A percentile compares a stretch with the other conserved stretches of the same genome.
phyloP scores from a whole-genome alignment of 2,329 filamentous ascomycete genomes.

The Teratosphaeria gauchensis region DNA sequence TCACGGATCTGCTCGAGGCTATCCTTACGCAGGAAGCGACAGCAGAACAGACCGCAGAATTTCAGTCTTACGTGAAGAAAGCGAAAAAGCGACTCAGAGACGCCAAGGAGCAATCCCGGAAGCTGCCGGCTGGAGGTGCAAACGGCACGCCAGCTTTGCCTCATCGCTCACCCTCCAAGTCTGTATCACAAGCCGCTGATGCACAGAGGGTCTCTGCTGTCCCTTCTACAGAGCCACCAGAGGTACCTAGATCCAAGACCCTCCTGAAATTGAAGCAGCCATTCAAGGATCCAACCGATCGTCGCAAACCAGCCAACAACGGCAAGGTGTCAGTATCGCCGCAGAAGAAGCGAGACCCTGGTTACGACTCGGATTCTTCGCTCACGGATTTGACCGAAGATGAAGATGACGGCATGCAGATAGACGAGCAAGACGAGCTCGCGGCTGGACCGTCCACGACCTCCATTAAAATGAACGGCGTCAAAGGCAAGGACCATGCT shows the following conservation, averaged over 20 bases:
- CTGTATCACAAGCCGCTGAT: slow-evolving; percentile 3
- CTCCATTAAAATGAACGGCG: slow-evolving; percentile 9
- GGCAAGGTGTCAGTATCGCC: slow-evolving; percentile 18
- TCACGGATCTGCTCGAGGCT: slow-evolving; percentile 33
- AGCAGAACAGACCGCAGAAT: slow-evolving; percentile 29
- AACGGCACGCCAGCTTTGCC: slow-evolving; percentile 18
- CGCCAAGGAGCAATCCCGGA: slow-evolving; percentile 17
- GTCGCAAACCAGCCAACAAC: slow-evolving; percentile 9
- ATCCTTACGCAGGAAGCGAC: slow-evolving; percentile 34
- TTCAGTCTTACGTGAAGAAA: slow-evolving; percentile 34
- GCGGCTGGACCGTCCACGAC: slow-evolving; percentile 4
- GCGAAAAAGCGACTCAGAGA: slow-evolving; percentile 33
- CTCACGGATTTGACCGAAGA: slow-evolving; percentile 27
- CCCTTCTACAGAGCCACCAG: slow-evolving; percentile 22
- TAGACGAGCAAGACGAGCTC: slow-evolving; percentile 10
- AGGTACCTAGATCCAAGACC: slow-evolving; percentile 11
- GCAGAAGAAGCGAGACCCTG: slow-evolving; percentile 14
- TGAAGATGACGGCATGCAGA: slow-evolving; percentile 19
- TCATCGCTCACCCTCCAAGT: slow-evolving; percentile 13
- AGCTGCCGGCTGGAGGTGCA: slow-evolving; percentile 27
- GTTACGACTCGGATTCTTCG: slow-evolving; percentile 20
- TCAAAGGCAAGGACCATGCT: slow-evolving; percentile 18
- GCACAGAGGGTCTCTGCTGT: slow-evolving; percentile 11
- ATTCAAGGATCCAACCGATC: slow-evolving; percentile 2
- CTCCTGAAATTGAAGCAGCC: slow-evolving; percentile 21